Evolutionary conservation across 169 alveolate species (phyloP).

Genomic region (Plasmodium ovale): DNA sequence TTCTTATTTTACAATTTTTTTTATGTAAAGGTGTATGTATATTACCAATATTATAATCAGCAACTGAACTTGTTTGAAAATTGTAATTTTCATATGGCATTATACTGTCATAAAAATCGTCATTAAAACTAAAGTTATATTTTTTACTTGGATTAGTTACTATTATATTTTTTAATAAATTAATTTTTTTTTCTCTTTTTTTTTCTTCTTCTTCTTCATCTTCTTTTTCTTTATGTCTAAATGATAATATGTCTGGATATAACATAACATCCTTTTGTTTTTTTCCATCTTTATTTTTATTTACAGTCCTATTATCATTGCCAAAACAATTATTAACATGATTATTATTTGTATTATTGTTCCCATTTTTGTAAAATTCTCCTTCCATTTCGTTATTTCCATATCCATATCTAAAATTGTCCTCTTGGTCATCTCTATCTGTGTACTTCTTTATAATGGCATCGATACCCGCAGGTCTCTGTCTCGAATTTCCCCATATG

Average conservation of each 20-base stretch:
- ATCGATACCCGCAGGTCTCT: constrained; percentile 8
- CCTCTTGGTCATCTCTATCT: constrained; percentile 8
- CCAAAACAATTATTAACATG: background rate
- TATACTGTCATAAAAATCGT: constrained; percentile 64
- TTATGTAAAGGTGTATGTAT: constrained; percentile 1
- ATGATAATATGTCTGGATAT: constrained; percentile 11
- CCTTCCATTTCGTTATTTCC: background rate
- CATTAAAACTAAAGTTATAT: constrained; percentile 50
- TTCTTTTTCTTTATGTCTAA: constrained; percentile 57
- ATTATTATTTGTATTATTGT: background rate
- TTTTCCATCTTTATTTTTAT: background rate
- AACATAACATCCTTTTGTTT: background rate
- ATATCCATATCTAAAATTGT: background rate
- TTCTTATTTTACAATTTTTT: constrained; percentile 3
- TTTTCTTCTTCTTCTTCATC: constrained; percentile 68
- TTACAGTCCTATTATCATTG: background rate
- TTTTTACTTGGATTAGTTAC: constrained; percentile 28
- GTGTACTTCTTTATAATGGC: constrained; percentile 43
- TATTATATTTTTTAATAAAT: constrained; percentile 64
- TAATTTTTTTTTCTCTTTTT: constrained; percentile 61
- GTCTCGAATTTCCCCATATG: background rate
- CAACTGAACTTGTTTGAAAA: constrained; percentile 19
- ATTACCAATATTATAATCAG: constrained; percentile 23
- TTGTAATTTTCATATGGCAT: constrained; percentile 6
- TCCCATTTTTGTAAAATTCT: background rate